Evolutionary conservation across 2,329 filamentous ascomycete species (phyloP), one percentile per base, ranked within the genome.

Genomic region (Fusarium chuoi): DNA sequence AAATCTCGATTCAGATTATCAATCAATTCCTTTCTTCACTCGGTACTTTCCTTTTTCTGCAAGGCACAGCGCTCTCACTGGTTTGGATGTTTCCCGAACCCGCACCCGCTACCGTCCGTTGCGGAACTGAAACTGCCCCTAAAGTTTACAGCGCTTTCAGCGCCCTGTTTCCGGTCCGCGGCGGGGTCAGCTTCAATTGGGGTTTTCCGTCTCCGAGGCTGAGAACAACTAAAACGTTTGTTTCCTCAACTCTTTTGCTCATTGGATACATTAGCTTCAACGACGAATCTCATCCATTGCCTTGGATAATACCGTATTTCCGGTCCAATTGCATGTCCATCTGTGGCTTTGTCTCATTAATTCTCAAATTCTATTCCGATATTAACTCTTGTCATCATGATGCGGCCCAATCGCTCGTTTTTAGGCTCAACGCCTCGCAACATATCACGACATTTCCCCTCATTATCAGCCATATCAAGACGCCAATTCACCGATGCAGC

Each of bases 401-500:
- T 67, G 24, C 39, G 70, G 35, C 46, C 73, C 58, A 64, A 36
- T 39, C 65, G 62, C 38, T 44, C 54, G 46, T 42, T 74, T 51
- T 62, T n/a, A 35, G 49, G 35, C 56, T 72, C 63, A 42, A 61
- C 56, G 15, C 26, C 58, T 18, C 70, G 59, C 24, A 49, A 28
- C 15, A 33, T 62, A 61, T 65, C 62, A 38, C 71, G 55, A 36
- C 56, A 48, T 58, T 38, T 71, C 39, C 45, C 60, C 55, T 54
- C 65, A 56, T 42, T 65, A 36, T 64, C 68, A 41, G 28, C 46
- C 46, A 26, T 70, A 65, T 61, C 73, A 36, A 74, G 74, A 41
- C 66, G 70, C 55, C 79, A 81, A 77, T 86, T 84, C 33, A 80
- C 79, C 58, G 80, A 83, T 14, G 79, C 83, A 22, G 82, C 84